A percentile compares a stretch with the other conserved stretches of the same genome.
Conservation (phyloP, 2,329 filamentous ascomycete species). For the Cercospora sp. region DNA sequence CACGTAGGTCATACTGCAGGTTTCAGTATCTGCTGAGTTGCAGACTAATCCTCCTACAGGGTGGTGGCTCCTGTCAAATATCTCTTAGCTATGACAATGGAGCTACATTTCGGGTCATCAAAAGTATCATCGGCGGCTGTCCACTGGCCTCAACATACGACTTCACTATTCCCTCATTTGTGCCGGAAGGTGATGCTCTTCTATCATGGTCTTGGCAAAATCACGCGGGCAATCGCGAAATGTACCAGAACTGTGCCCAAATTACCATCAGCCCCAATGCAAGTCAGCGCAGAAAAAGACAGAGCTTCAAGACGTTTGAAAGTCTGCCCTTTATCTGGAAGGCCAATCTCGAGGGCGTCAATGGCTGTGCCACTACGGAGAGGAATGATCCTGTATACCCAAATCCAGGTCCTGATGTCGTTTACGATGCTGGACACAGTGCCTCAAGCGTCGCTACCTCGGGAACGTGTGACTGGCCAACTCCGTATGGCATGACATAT, state of each 20-base stretch:
- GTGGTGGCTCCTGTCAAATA: constrained; percentile 74
- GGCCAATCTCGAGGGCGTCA: constrained; percentile 46
- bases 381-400: constrained; percentile 44
- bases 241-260: constrained; percentile 59
- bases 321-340: constrained; percentile 46
- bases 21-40: background rate
- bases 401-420: constrained; percentile 43
- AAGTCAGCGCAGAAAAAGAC: constrained; percentile 22
- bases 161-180: constrained; percentile 66
- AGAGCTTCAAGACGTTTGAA: constrained; percentile 31
- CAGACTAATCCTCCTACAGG: constrained; percentile 27
- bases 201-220: constrained; percentile 66
- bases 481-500: constrained; percentile 34
- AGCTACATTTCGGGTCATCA: constrained; percentile 66
- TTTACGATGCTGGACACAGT: constrained; percentile 41
- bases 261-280: constrained; percentile 51
- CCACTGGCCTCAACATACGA: constrained; percentile 56
- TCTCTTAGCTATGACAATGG: constrained; percentile 73
- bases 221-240: constrained; percentile 67
- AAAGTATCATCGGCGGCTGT: constrained; percentile 62
- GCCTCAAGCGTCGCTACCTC: constrained; percentile 30
- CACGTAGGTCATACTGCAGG: constrained; percentile 9
- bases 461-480: constrained; percentile 37
- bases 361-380: constrained; percentile 43
- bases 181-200: constrained; percentile 61